Conservation (phyloP, 2,329 filamentous ascomycete species). For the Diaporthe velutina region DNA sequence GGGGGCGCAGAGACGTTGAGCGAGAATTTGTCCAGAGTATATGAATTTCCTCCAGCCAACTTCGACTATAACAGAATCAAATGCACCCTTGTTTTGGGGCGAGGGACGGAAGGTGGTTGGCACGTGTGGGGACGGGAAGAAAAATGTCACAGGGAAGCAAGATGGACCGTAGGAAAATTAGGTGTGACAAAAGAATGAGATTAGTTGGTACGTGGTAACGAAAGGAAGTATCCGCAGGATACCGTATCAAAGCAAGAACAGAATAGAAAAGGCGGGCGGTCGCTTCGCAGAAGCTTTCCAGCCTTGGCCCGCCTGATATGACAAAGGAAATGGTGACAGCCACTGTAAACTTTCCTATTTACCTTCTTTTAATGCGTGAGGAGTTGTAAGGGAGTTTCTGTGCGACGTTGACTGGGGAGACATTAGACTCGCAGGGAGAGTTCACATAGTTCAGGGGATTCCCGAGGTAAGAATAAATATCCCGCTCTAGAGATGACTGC, state of each 20-base stretch:
- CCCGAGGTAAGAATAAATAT: not conserved
- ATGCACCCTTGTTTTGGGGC: not conserved
- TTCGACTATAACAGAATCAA: not conserved
- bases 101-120: too few relatives aligned
- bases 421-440: not conserved
- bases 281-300: not conserved
- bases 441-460: not conserved
- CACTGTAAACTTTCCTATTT: not conserved
- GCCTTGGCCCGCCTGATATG: not conserved
- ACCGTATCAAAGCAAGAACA: not conserved
- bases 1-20: too few relatives aligned
- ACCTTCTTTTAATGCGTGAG: not conserved
- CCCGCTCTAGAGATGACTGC: not conserved
- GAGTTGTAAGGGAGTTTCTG: not conserved
- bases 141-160: not conserved
- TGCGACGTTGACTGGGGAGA: not conserved
- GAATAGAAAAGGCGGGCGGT: not conserved
- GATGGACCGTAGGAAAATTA: too few relatives aligned
- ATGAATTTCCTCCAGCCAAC: not conserved
- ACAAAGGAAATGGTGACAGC: slow-evolving; percentile 24
- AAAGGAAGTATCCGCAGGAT: slow-evolving; percentile 10
- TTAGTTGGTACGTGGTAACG: not conserved
- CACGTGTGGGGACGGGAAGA: too few relatives aligned
- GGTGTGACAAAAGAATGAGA: not conserved
- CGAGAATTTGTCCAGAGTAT: not conserved